These are phyloP conservation scores for Alternaria conjuncta DNA, from an alignment of 2,329 filamentous ascomycete genomes.

Conservation along the genomic window DNA sequence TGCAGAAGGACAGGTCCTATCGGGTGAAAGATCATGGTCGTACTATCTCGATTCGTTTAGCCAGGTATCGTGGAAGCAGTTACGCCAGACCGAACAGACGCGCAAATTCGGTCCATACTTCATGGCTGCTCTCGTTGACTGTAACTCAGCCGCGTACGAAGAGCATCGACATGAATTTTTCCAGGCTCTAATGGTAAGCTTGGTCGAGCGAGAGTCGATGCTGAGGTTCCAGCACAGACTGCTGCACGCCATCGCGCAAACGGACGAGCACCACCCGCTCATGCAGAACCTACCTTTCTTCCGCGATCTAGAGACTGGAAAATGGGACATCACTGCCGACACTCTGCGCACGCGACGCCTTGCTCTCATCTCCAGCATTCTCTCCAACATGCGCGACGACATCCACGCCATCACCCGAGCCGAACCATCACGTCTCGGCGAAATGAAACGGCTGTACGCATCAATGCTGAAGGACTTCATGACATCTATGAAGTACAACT, in stretches of 20 bases:
- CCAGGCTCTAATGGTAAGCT: constrained; percentile 60
- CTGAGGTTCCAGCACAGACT: constrained; percentile 67
- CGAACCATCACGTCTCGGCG: constrained; percentile 39
- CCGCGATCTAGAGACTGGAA: constrained; percentile 41
- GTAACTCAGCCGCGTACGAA: constrained; percentile 49
- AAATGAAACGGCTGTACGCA: constrained; percentile 56
- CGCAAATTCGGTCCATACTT: constrained; percentile 56
- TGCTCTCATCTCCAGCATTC: constrained; percentile 60
- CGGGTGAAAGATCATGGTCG: constrained; percentile 58
- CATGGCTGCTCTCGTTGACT: constrained; percentile 49
- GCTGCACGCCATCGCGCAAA: constrained; percentile 61
- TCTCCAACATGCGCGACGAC: constrained; percentile 66
- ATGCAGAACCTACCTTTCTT: constrained; percentile 66
- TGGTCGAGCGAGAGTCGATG: constrained; percentile 66
- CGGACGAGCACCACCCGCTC: constrained; percentile 54
- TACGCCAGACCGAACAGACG: constrained; percentile 55
- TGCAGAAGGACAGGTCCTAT: constrained; percentile 55
- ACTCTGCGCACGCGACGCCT: constrained; percentile 63
- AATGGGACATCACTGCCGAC: constrained; percentile 56
- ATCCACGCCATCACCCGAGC: constrained; percentile 45
- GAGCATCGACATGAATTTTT: constrained; percentile 59
- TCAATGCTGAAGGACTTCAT: constrained; percentile 63
- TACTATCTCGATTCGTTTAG: constrained; percentile 63
- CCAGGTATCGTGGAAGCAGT: constrained; percentile 57
- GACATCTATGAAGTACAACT: constrained; percentile 67